These are phyloP conservation scores for Erysimum pusillum DNA, from an alignment of 441 rosid genomes.

Conservation along the genomic window DNA sequence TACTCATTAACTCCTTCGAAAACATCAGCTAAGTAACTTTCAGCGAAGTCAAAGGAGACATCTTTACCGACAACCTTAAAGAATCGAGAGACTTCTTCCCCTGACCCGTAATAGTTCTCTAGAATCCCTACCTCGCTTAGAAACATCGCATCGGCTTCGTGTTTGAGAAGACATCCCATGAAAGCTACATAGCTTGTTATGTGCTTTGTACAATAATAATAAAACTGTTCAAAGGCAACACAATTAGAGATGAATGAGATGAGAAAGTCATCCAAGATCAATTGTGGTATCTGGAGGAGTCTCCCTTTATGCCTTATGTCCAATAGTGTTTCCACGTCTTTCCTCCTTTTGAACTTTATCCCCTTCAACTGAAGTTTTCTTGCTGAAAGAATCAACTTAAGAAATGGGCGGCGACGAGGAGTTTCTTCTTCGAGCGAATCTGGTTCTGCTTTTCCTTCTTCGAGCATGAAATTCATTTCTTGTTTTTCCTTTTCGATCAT, in stretches of 20 bases:
- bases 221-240: slow-evolving; percentile 69
- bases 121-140: slow-evolving; percentile 53
- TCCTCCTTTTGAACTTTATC: slow-evolving; percentile 41
- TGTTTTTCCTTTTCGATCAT: neutral
- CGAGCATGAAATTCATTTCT: neutral
- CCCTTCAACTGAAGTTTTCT: neutral
- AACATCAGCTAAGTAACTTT: slow-evolving; percentile 16
- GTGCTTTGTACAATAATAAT: slow-evolving; percentile 49
- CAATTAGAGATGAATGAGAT: slow-evolving; percentile 58
- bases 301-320: slow-evolving; percentile 49
- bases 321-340: slow-evolving; percentile 42
- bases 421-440: neutral
- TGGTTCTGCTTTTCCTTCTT: neutral
- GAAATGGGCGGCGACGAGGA: neutral
- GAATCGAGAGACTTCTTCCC: slow-evolving; percentile 6
- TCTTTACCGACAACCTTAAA: slow-evolving; percentile 16
- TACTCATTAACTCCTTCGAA: slow-evolving; percentile 29
- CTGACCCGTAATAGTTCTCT: slow-evolving; percentile 52
- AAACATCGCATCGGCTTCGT: slow-evolving; percentile 34
- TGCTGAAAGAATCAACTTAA: neutral
- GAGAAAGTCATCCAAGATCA: slow-evolving; percentile 58
- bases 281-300: slow-evolving; percentile 50
- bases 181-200: slow-evolving; percentile 62
- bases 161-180: slow-evolving; percentile 43
- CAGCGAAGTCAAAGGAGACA: neutral